These are phyloP conservation scores for Phaeosphaeria sp. DNA, from an alignment of 2,329 filamentous ascomycete species.

Conservation along the genomic window DNA sequence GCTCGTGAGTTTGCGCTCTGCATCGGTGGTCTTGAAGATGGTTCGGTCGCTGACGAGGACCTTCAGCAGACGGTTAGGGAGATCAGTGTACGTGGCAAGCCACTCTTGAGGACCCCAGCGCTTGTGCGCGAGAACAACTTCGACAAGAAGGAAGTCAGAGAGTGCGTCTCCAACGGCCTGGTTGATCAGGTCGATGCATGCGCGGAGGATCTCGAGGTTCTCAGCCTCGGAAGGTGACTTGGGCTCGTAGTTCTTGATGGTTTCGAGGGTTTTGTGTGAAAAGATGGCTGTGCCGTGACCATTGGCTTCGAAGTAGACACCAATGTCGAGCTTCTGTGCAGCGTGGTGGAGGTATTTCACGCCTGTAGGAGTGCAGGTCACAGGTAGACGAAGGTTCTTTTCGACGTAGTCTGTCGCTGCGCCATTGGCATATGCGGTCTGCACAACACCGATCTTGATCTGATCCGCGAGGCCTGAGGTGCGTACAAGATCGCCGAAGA, in stretches of 20 bases:
- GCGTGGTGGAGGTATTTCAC: slow-evolving; percentile 98
- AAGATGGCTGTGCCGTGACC: slow-evolving; percentile 97
- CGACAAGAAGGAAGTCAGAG: slow-evolving; percentile 93
- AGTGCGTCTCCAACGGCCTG: slow-evolving; percentile 97
- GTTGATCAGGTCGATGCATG: slow-evolving; percentile 91
- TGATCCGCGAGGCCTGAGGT: slow-evolving; percentile 79
- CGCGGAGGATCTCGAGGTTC: slow-evolving; percentile 82
- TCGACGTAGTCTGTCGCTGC: slow-evolving; percentile 91
- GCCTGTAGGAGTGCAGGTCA: slow-evolving; percentile 91
- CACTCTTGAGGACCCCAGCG: slow-evolving; percentile 88
- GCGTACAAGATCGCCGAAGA: slow-evolving; percentile 86
- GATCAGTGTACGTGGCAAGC: slow-evolving; percentile 89
- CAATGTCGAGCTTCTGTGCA: slow-evolving; percentile 92
- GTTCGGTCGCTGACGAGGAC: slow-evolving; percentile 89
- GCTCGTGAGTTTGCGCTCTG: slow-evolving; percentile 83
- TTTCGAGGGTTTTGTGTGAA: slow-evolving; percentile 79
- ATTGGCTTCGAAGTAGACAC: slow-evolving; percentile 98
- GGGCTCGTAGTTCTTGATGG: slow-evolving; percentile 79
- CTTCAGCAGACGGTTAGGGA: slow-evolving; percentile 93
- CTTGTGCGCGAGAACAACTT: slow-evolving; percentile 96
- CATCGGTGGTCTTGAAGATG: slow-evolving; percentile 88
- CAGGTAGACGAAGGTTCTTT: slow-evolving; percentile 84
- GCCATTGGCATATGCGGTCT: slow-evolving; percentile 97
- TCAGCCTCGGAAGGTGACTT: slow-evolving; percentile 91
- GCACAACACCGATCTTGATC: slow-evolving; percentile 90